phyloP scores from a whole-genome alignment of 2,329 filamentous ascomycete genomes.

The Xylariales sp. region DNA sequence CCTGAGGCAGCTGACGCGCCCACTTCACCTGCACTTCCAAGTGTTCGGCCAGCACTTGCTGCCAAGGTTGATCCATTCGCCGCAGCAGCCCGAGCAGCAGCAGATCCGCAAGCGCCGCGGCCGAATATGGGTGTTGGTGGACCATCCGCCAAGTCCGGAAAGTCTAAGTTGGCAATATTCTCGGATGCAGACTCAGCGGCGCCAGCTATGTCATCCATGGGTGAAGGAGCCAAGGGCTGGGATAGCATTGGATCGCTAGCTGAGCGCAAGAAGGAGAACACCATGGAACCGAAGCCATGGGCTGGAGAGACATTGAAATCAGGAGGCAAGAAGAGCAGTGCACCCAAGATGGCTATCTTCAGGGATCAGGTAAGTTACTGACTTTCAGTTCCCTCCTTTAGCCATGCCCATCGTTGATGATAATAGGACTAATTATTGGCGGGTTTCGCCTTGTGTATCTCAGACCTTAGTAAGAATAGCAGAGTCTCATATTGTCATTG shows the following conservation, averaged over 20 bases:
- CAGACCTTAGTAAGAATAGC: slow-evolving; percentile 59
- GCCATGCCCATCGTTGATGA: slow-evolving; percentile 71
- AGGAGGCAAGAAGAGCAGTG: slow-evolving; percentile 72
- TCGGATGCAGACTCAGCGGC: slow-evolving; percentile 66
- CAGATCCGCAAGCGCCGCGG: slow-evolving; percentile 63
- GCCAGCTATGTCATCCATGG: slow-evolving; percentile 49
- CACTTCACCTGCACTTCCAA: slow-evolving; percentile 80
- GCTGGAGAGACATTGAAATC: slow-evolving; percentile 84
- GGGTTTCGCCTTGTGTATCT: slow-evolving; percentile 35
- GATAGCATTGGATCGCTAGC: slow-evolving; percentile 83
- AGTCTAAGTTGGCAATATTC: slow-evolving; percentile 86
- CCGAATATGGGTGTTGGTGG: slow-evolving; percentile 43
- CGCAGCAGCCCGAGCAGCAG: slow-evolving; percentile 39
- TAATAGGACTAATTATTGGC: slow-evolving; percentile 86
- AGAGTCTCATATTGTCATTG: slow-evolving; percentile 59
- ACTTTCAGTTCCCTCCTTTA: slow-evolving; percentile 26
- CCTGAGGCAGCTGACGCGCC: slow-evolving; percentile 62
- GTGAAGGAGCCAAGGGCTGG: slow-evolving; percentile 68
- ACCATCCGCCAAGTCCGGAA: slow-evolving; percentile 58
- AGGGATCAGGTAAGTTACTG: slow-evolving; percentile 82
- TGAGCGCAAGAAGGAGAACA: slow-evolving; percentile 92
- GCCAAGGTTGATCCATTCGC: slow-evolving; percentile 83
- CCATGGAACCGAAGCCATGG: slow-evolving; percentile 82
- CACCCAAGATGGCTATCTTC: slow-evolving; percentile 85
- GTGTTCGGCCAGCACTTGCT: slow-evolving; percentile 75